Evolutionary conservation across 768 basidiomycete species (phyloP).

Genomic region (Strobilomyces dryophilus): DNA sequence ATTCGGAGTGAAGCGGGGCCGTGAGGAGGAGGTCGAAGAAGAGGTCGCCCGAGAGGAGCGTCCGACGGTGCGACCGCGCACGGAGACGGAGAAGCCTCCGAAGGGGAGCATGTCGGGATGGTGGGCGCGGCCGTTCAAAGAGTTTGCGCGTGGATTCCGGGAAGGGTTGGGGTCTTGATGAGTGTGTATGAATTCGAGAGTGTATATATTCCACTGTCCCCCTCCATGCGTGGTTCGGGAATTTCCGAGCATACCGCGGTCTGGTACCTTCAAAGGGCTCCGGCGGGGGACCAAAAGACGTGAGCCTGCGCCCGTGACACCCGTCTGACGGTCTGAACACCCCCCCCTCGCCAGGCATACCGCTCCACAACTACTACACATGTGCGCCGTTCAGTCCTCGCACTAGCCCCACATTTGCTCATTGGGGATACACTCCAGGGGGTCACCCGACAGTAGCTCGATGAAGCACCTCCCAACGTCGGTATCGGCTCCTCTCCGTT

Average conservation of each 20-base stretch:
- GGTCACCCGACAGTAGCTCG: slow-evolving; percentile 18
- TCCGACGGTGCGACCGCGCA: slow-evolving; percentile 50
- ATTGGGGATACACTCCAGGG: slow-evolving; percentile 24
- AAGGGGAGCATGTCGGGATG: slow-evolving; percentile 49
- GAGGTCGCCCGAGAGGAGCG: slow-evolving; percentile 38
- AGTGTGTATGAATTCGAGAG: background rate
- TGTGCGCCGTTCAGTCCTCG: slow-evolving; percentile 20
- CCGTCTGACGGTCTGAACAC: too few relatives aligned
- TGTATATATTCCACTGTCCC: slow-evolving; percentile 1
- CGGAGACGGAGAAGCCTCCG: slow-evolving; percentile 41
- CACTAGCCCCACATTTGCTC: slow-evolving; percentile 13
- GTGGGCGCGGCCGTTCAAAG: slow-evolving; percentile 59
- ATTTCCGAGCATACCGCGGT: slow-evolving; percentile 21
- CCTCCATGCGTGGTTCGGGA: slow-evolving; percentile 22
- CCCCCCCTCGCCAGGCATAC: background rate
- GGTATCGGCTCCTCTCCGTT: slow-evolving; percentile 5
- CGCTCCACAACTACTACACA: slow-evolving; percentile 1
- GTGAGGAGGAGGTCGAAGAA: slow-evolving; percentile 37
- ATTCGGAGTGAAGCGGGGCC: slow-evolving; percentile 44
- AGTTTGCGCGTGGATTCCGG: slow-evolving; percentile 64
- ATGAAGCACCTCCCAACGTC: slow-evolving; percentile 23
- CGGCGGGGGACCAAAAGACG: too few relatives aligned
- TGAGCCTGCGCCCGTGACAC: too few relatives aligned
- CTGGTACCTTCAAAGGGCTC: background rate
- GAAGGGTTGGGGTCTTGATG: slow-evolving; percentile 42